Evolutionary conservation across 768 basidiomycete species (phyloP).

Genomic region (Hypholoma sublateritium): DNA sequence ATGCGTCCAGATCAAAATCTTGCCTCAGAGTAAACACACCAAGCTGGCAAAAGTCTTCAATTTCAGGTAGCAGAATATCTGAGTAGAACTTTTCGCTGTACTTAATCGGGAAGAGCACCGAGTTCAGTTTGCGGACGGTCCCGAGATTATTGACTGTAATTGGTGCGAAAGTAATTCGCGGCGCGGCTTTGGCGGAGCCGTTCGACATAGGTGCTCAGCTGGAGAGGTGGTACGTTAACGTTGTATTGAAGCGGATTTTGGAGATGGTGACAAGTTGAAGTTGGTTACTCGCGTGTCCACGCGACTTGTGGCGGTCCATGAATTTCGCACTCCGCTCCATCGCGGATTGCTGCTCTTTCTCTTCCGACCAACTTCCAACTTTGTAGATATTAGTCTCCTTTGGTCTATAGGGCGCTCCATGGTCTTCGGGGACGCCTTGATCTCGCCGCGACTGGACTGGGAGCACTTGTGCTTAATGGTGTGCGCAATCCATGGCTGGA

Average conservation of each 20-base stretch:
- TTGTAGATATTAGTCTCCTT: not conserved
- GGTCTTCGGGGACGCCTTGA: not conserved
- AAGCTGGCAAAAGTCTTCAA: constrained; percentile 87
- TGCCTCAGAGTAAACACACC: constrained; percentile 47
- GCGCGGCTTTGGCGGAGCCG: constrained; percentile 19
- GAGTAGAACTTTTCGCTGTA: constrained; percentile 89
- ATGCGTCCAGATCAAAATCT: not conserved
- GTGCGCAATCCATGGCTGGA: not conserved
- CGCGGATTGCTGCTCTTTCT: not conserved
- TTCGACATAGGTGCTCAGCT: constrained; percentile 16
- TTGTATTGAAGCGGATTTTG: constrained; percentile 1
- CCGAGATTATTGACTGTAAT: constrained; percentile 84
- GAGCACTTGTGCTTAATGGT: not conserved
- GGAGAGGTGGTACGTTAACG: not conserved
- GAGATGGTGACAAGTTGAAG: not conserved
- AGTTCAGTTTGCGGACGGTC: constrained; percentile 65
- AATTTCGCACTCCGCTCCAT: not conserved
- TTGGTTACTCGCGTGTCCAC: not conserved
- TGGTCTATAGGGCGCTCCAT: not conserved
- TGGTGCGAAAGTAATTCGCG: constrained; percentile 68
- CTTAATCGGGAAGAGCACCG: constrained; percentile 85
- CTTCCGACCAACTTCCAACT: not conserved
- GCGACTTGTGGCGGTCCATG: not conserved
- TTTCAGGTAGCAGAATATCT: constrained; percentile 72
- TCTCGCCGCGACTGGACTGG: not conserved